Conservation (phyloP, 2,329 filamentous ascomycete genomes). For the Penicillium sp. region DNA sequence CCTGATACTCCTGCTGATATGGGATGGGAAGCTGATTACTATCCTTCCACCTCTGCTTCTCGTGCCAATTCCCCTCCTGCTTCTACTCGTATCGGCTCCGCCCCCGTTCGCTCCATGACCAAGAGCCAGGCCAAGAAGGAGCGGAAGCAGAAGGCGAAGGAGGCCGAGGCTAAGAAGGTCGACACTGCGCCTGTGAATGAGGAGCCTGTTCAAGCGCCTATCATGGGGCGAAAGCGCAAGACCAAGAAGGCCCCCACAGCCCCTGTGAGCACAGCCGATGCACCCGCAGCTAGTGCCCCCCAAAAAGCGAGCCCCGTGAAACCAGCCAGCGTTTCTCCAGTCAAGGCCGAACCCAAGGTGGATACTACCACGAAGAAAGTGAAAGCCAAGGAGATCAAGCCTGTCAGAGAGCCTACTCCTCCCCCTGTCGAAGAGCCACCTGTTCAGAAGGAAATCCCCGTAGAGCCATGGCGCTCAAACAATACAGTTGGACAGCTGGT, state of each 20-base stretch:
- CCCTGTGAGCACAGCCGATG: constrained; percentile 21
- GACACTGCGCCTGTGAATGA: constrained; percentile 43
- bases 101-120: constrained; percentile 59
- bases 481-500: constrained; percentile 44
- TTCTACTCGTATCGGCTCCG: constrained; percentile 56
- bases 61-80: constrained; percentile 59
- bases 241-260: constrained; percentile 47
- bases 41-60: constrained; percentile 60
- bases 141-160: constrained; percentile 51
- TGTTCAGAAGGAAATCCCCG: constrained; percentile 18
- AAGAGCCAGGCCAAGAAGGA: constrained; percentile 65
- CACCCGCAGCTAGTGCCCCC: constrained; percentile 10
- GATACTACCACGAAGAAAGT: constrained; percentile 25
- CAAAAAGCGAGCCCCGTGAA: constrained; percentile 23
- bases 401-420: constrained; percentile 22
- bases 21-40: constrained; percentile 58
- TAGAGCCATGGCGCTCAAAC: constrained; percentile 39
- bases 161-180: constrained; percentile 46
- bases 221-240: constrained; percentile 63
- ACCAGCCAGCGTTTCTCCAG: constrained; percentile 11
- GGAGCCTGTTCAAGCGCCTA: constrained; percentile 59
- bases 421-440: constrained; percentile 23
- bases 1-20: constrained; percentile 62
- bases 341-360: constrained; percentile 26
- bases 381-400: constrained; percentile 27